Conservation (phyloP, 176 grass and related monocot species). For the Tillandsia fasciculata region DNA sequence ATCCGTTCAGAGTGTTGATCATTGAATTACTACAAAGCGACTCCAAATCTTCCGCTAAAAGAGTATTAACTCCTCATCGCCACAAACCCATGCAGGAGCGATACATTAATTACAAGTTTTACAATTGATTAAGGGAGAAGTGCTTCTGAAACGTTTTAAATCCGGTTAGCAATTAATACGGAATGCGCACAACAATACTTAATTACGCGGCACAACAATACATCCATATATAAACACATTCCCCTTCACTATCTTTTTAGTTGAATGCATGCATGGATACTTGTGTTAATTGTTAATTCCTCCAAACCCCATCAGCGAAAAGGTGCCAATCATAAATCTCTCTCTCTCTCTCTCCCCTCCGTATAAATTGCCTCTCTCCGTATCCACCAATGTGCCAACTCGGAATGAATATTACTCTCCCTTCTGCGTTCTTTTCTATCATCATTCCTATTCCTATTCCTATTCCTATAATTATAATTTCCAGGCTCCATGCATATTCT, state of each 20-base stretch:
- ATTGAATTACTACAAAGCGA: neutral
- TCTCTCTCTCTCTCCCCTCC: neutral
- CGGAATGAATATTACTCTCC: neutral
- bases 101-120: neutral
- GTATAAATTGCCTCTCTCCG: neutral
- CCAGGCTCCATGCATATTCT: constrained; percentile 5
- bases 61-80: neutral
- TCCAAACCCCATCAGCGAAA: neutral
- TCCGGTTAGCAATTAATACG: neutral
- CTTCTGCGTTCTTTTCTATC: too few relatives aligned
- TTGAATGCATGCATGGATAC: too few relatives aligned
- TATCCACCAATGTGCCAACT: neutral
- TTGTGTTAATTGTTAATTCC: too few relatives aligned
- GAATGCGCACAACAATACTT: constrained; percentile 17
- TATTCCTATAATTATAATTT: too few relatives aligned
- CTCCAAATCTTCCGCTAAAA: constrained; percentile 4
- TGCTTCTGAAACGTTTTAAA: constrained; percentile 3
- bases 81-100: neutral
- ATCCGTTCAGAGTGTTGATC: too few relatives aligned
- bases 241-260: too few relatives aligned
- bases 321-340: neutral
- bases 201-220: constrained; percentile 20
- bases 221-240: neutral
- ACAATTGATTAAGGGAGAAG: constrained; percentile 4
- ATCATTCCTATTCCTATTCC: too few relatives aligned